A percentile compares a stretch with the other conserved stretches of the same genome.
Evolutionary conservation across 441 rosid genomes (phyloP).

Genomic region (Erodium chrysanthum): DNA sequence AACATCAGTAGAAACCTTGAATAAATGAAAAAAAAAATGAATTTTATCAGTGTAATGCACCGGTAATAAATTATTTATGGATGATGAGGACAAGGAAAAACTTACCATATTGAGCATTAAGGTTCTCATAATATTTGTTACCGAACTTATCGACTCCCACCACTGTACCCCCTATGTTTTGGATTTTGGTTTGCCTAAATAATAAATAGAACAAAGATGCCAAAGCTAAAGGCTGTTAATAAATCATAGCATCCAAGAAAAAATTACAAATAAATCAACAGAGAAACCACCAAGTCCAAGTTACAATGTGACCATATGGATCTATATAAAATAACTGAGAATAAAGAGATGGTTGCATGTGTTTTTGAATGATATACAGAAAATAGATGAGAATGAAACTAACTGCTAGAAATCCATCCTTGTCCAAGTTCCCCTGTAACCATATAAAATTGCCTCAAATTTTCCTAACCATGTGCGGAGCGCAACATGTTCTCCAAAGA

Average conservation of each 20-base stretch:
- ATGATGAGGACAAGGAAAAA: conserved; percentile 13
- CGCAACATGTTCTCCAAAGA: too few relatives aligned
- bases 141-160: conserved; percentile 88
- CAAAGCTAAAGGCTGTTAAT: conserved; percentile 10
- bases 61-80: background rate
- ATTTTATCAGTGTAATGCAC: background rate
- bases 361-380: too few relatives aligned
- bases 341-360: too few relatives aligned
- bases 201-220: conserved; percentile 3
- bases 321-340: too few relatives aligned
- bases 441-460: too few relatives aligned
- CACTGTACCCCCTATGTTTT: conserved; percentile 72
- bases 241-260: background rate
- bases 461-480: too few relatives aligned
- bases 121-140: conserved; percentile 80
- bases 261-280: background rate
- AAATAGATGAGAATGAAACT: background rate
- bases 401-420: background rate
- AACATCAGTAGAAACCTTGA: background rate
- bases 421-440: too few relatives aligned
- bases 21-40: background rate
- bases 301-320: background rate
- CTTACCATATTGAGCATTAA: conserved; percentile 61
- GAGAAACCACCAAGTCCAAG: background rate
- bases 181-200: conserved; percentile 86